Percentiles rank a stretch among this genome's conserved stretches.
These are phyloP conservation scores for Globisporangium radiosum DNA, from an alignment of 352 stramenopile species.

Conservation along the genomic window DNA sequence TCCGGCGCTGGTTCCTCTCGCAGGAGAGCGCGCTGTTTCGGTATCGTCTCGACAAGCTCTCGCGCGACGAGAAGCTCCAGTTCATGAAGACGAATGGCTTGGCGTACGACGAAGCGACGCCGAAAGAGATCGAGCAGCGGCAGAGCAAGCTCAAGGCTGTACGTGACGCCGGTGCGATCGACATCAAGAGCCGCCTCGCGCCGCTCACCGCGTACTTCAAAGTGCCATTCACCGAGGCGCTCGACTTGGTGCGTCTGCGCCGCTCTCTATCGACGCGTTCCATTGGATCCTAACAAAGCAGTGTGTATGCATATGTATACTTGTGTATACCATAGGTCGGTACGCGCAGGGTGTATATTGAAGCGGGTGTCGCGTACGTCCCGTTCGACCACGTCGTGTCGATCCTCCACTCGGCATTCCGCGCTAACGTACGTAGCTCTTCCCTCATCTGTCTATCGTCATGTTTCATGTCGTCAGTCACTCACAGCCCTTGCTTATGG, in stretches of 20 bases:
- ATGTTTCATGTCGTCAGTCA: too few relatives aligned
- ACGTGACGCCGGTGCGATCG: slow-evolving; percentile 38
- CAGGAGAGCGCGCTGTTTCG: slow-evolving; percentile 95
- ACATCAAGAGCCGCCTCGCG: slow-evolving; percentile 38
- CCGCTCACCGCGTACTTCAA: slow-evolving; percentile 89
- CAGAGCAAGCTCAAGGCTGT: slow-evolving; percentile 68
- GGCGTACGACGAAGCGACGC: slow-evolving; percentile 62
- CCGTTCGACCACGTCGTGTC: slow-evolving; percentile 92
- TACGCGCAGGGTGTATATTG: slow-evolving; percentile 90
- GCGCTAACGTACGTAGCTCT: slow-evolving; percentile 53
- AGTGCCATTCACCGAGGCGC: slow-evolving; percentile 95
- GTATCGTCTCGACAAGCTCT: slow-evolving; percentile 86
- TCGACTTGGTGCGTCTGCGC: slow-evolving; percentile 83
- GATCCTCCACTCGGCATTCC: slow-evolving; percentile 92
- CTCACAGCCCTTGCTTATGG: background rate
- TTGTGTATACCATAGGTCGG: slow-evolving; percentile 26
- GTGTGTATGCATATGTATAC: too few relatives aligned
- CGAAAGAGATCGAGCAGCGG: slow-evolving; percentile 56
- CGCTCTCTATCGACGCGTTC: background rate
- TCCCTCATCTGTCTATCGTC: background rate
- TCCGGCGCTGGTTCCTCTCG: slow-evolving; percentile 96
- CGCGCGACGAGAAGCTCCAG: slow-evolving; percentile 78
- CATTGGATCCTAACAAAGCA: too few relatives aligned
- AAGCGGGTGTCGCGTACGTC: slow-evolving; percentile 93
- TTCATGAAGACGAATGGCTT: slow-evolving; percentile 87